phyloP scores from a whole-genome alignment of 441 rosid genomes.

The Cnidoscolus chayamansa region DNA sequence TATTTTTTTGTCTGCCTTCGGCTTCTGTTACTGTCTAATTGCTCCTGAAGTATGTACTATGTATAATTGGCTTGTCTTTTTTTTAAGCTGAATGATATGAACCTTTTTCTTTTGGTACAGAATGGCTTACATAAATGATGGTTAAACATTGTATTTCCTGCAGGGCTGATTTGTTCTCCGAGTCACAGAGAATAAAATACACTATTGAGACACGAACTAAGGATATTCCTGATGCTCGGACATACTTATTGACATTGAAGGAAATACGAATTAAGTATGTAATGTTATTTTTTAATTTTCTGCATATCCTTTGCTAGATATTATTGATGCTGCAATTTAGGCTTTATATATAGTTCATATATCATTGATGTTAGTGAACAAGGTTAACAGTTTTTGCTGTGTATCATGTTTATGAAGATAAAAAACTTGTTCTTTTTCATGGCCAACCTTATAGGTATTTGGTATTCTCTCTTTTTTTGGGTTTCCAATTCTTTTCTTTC shows the following conservation, averaged over 20 bases:
- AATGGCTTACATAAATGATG: neutral
- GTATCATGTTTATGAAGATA: neutral
- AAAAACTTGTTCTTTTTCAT: neutral
- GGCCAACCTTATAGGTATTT: neutral
- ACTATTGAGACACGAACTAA: conserved; percentile 61
- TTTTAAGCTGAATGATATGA: neutral
- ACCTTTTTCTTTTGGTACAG: neutral
- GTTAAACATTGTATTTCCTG: conserved; percentile 21
- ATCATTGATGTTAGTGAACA: neutral
- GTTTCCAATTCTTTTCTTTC: too few species aligned
- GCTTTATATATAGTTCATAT: neutral
- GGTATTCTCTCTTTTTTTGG: neutral
- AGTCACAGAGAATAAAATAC: conserved; percentile 67
- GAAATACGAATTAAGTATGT: conserved; percentile 71
- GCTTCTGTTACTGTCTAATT: neutral
- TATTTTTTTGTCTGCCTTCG: neutral
- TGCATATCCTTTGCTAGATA: neutral
- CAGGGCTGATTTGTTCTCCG: conserved; percentile 86
- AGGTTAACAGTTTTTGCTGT: neutral
- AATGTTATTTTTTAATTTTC: conserved; percentile 1
- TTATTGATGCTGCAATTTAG: neutral
- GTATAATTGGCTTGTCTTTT: too few species aligned
- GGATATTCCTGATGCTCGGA: conserved; percentile 81
- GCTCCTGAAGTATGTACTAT: neutral
- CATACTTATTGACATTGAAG: conserved; percentile 68